Conservation (phyloP, 2,329 filamentous ascomycete species). For the Alternaria infectoria region DNA sequence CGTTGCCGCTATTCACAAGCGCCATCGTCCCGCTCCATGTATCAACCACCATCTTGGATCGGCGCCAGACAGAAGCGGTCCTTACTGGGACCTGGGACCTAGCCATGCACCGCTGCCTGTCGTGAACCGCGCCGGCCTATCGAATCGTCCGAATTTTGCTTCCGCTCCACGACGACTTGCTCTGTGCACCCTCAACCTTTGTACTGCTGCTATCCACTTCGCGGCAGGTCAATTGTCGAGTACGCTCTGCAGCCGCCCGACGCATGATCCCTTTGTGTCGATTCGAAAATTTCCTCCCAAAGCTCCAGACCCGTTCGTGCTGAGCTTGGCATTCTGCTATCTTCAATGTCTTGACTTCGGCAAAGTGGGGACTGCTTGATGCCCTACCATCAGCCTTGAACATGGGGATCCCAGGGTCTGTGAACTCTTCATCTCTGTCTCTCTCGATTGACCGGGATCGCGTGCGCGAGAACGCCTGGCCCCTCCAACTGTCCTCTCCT, state of each 20-base stretch:
- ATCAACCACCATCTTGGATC: slow-evolving; percentile 36
- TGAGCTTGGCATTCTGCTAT: not conserved
- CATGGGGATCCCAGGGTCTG: slow-evolving; percentile 7
- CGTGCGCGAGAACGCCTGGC: slow-evolving; percentile 30
- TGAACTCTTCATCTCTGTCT: slow-evolving; percentile 10
- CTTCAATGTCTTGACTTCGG: not conserved
- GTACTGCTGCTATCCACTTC: slow-evolving; percentile 17
- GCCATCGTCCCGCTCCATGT: slow-evolving; percentile 22
- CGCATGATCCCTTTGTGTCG: slow-evolving; percentile 10
- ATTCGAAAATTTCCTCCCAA: not conserved
- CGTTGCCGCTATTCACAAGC: slow-evolving; percentile 10
- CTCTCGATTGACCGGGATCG: slow-evolving; percentile 4
- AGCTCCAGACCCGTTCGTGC: slow-evolving; percentile 1
- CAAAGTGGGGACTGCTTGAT: slow-evolving; percentile 13
- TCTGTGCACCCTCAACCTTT: slow-evolving; percentile 26
- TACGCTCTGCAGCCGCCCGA: slow-evolving; percentile 24
- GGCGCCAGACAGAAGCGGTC: slow-evolving; percentile 38
- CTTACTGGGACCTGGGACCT: slow-evolving; percentile 25
- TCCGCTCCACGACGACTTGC: slow-evolving; percentile 23
- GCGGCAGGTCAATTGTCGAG: slow-evolving; percentile 21
- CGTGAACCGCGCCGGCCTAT: slow-evolving; percentile 35
- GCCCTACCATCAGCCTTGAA: slow-evolving; percentile 11
- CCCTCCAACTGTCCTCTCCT: slow-evolving; percentile 21
- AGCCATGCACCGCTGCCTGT: slow-evolving; percentile 30
- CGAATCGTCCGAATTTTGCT: slow-evolving; percentile 16